Evolutionary conservation across 1,284 basidiomycete genomes (phyloP).

Genomic region (Cerioporus squamosus): DNA sequence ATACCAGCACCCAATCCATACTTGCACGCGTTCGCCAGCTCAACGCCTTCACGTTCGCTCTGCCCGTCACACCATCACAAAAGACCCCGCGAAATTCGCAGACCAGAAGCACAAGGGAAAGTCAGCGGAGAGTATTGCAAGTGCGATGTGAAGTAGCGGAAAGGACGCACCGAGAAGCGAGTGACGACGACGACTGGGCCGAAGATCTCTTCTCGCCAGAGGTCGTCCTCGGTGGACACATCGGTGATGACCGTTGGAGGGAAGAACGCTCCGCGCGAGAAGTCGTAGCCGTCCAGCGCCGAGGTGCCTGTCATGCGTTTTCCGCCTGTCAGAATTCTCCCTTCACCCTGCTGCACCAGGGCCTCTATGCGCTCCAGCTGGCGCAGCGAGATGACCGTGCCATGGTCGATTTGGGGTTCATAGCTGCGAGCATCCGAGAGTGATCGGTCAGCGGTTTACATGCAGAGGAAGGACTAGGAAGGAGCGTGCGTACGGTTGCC

Average conservation of each 20-base stretch:
- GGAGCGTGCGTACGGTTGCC: slow-evolving; percentile 62
- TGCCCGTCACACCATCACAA: slow-evolving; percentile 29
- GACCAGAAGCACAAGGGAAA: background rate
- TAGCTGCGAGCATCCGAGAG: slow-evolving; percentile 46
- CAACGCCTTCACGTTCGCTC: slow-evolving; percentile 68
- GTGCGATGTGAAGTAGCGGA: too few species aligned
- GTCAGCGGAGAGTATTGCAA: background rate
- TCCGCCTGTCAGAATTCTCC: slow-evolving; percentile 68
- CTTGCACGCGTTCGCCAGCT: slow-evolving; percentile 73
- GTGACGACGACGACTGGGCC: slow-evolving; percentile 78
- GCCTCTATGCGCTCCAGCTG: slow-evolving; percentile 68
- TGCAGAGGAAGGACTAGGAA: too few species aligned
- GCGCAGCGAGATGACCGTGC: slow-evolving; percentile 68
- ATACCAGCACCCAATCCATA: slow-evolving; percentile 83
- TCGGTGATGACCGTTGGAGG: slow-evolving; percentile 75
- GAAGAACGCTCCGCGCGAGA: slow-evolving; percentile 73
- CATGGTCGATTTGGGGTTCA: slow-evolving; percentile 73
- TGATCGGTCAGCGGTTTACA: slow-evolving; percentile 1
- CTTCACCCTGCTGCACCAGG: slow-evolving; percentile 53
- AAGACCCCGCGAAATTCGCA: background rate
- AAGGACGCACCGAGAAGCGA: slow-evolving; percentile 57
- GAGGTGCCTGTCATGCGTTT: slow-evolving; percentile 61
- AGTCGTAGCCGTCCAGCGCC: slow-evolving; percentile 68
- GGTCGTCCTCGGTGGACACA: slow-evolving; percentile 57
- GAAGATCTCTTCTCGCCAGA: slow-evolving; percentile 85